A percentile compares a stretch with the other conserved stretches of the same genome.
These are phyloP conservation scores for Tuber calosporum DNA, from an alignment of 495 filamentous ascomycete genomes.

Conservation along the genomic window DNA sequence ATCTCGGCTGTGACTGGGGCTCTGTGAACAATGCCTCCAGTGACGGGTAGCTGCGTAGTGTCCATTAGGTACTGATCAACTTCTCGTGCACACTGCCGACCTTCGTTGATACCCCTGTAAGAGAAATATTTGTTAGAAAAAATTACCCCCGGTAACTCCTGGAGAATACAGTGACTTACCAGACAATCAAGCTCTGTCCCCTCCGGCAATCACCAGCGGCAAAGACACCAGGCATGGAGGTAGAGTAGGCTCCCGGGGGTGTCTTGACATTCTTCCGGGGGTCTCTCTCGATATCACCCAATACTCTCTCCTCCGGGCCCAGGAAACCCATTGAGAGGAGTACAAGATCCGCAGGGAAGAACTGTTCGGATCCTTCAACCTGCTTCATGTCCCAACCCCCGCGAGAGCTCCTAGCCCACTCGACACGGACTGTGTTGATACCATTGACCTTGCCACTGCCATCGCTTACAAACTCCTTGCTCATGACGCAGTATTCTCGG, in stretches of 20 bases:
- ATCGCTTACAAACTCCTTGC: conserved; percentile 93
- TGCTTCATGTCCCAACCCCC: conserved; percentile 99
- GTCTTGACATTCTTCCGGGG: conserved; percentile 97
- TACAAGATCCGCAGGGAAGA: conserved; percentile 95
- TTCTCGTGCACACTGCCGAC: conserved; percentile 86
- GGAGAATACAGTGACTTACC: conserved; percentile 53
- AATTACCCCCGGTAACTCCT: background rate
- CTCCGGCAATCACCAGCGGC: conserved; percentile 94
- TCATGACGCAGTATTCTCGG: conserved; percentile 98
- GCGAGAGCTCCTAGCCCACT: conserved; percentile 84
- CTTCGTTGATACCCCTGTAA: conserved; percentile 95
- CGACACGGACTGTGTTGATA: conserved; percentile 94
- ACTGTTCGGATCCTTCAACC: conserved; percentile 86
- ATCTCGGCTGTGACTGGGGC: conserved; percentile 35
- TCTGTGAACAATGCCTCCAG: conserved; percentile 77
- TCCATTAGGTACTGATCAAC: conserved; percentile 83
- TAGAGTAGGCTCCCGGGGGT: conserved; percentile 76
- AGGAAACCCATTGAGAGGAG: conserved; percentile 98
- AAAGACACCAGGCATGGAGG: conserved; percentile 83
- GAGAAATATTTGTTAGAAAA: conserved; percentile 9
- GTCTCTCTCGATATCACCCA: conserved; percentile 89
- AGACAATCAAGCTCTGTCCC: conserved; percentile 96
- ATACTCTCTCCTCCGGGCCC: conserved; percentile 82
- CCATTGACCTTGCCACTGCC: conserved; percentile 83
- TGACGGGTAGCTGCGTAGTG: conserved; percentile 76